Evolutionary conservation across 345 rosid species (phyloP).

Genomic region (Mercurialis annua): DNA sequence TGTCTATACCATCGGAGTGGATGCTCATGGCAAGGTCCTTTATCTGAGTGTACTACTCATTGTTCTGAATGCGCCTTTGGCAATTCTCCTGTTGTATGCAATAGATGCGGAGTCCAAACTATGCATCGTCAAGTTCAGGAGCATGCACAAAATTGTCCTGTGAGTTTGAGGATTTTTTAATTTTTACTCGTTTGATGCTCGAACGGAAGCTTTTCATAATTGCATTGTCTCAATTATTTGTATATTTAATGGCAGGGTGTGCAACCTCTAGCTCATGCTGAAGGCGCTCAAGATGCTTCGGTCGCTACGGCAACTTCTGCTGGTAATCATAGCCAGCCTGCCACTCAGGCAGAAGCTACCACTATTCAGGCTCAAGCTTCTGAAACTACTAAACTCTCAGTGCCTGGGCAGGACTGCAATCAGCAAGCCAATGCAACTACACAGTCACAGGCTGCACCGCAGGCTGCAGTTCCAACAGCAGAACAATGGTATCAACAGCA

Average conservation of each 20-base stretch:
- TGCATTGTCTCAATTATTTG: conserved; percentile 2
- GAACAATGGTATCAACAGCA: conserved; percentile 71
- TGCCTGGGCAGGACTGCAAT: conserved; percentile 34
- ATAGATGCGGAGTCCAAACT: conserved; percentile 54
- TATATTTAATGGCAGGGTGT: conserved; percentile 42
- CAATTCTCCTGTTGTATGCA: conserved; percentile 67
- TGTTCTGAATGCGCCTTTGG: conserved; percentile 74
- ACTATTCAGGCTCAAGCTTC: conserved; percentile 42
- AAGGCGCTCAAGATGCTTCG: conserved; percentile 42
- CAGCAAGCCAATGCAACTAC: conserved; percentile 33
- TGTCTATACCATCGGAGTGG: conserved; percentile 80
- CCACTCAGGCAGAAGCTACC: conserved; percentile 35
- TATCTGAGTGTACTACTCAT: conserved; percentile 61
- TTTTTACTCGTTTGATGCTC: neutral
- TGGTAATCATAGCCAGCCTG: conserved; percentile 35
- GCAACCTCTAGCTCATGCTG: conserved; percentile 46
- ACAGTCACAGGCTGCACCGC: conserved; percentile 36
- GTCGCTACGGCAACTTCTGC: conserved; percentile 29
- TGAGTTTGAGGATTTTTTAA: conserved; percentile 37
- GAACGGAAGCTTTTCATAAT: neutral
- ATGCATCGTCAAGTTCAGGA: conserved; percentile 69
- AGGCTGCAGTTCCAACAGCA: conserved; percentile 40
- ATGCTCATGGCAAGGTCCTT: conserved; percentile 75
- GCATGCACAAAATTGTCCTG: conserved; percentile 75
- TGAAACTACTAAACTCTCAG: conserved; percentile 30